Evolutionary conservation across 352 stramenopile genomes (phyloP).

Genomic region (Elongisporangium undulatum): DNA sequence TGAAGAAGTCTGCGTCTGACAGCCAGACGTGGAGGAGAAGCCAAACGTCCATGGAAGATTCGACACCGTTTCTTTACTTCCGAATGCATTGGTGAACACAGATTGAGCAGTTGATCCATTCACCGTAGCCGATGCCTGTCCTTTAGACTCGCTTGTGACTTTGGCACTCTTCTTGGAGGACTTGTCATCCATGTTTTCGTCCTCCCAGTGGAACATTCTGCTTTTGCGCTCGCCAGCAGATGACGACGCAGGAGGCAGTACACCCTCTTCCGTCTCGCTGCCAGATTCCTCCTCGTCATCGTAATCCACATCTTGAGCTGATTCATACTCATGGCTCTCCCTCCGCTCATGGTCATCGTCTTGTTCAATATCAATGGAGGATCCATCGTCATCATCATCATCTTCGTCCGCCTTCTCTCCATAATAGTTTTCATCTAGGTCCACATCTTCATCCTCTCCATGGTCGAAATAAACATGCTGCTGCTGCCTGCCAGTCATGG

Average conservation of each 20-base stretch:
- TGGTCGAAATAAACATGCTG: background rate
- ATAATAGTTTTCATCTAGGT: background rate
- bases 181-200: background rate
- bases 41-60: background rate
- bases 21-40: too few relatives aligned
- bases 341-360: too few relatives aligned
- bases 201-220: background rate
- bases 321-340: background rate
- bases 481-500: background rate
- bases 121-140: background rate
- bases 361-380: too few relatives aligned
- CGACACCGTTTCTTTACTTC: background rate
- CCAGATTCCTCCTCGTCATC: background rate
- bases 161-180: background rate
- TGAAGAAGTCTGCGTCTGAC: too few relatives aligned
- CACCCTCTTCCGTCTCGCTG: background rate
- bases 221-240: background rate
- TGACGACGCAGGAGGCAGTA: background rate
- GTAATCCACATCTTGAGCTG: background rate
- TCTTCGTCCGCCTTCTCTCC: background rate
- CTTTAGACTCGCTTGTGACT: background rate
- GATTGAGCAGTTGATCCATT: background rate
- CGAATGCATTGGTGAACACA: background rate
- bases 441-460: background rate
- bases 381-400: too few relatives aligned